These are phyloP conservation scores for Coccomyxa sp. DNA, from an alignment of 139 green algal species.

Conservation along the genomic window DNA sequence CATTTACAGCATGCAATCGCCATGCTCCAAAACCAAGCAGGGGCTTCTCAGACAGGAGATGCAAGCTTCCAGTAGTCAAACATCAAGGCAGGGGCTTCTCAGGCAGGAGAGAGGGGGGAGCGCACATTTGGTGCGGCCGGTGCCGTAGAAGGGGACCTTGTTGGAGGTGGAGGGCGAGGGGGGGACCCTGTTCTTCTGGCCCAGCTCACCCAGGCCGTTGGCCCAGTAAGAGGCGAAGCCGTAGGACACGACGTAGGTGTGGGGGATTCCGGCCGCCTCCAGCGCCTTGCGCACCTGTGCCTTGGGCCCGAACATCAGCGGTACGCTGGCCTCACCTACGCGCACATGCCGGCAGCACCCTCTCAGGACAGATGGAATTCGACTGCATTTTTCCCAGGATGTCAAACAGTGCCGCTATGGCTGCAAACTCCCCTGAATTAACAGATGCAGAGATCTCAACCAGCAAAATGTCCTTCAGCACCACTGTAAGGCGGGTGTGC, in stretches of 20 bases:
- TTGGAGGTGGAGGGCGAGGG: neutral
- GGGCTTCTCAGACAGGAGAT: too few relatives aligned
- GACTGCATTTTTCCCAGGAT: neutral
- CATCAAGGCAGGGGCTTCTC: too few relatives aligned
- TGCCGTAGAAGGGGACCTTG: neutral
- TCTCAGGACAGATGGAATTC: neutral
- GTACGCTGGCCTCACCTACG: neutral
- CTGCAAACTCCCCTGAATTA: neutral
- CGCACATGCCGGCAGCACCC: neutral
- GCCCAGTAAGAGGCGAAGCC: neutral
- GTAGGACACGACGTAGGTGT: slow-evolving; percentile 1
- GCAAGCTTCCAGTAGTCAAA: too few relatives aligned
- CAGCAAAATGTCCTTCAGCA: neutral
- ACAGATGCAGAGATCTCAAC: neutral
- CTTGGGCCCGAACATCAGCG: slow-evolving; percentile 2
- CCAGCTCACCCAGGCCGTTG: neutral
- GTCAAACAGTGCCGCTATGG: neutral
- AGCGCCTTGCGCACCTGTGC: neutral
- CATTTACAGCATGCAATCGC: too few relatives aligned
- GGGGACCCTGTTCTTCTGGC: neutral
- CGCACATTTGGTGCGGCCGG: neutral
- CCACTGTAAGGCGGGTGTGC: neutral
- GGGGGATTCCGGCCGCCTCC: neutral
- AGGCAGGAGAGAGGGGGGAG: neutral
- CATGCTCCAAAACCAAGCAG: too few relatives aligned